Percentiles rank a stretch among this genome's conserved stretches.
These are phyloP conservation scores for Leucocoprinus leucothites DNA, from an alignment of 768 basidiomycete genomes.

Conservation along the genomic window DNA sequence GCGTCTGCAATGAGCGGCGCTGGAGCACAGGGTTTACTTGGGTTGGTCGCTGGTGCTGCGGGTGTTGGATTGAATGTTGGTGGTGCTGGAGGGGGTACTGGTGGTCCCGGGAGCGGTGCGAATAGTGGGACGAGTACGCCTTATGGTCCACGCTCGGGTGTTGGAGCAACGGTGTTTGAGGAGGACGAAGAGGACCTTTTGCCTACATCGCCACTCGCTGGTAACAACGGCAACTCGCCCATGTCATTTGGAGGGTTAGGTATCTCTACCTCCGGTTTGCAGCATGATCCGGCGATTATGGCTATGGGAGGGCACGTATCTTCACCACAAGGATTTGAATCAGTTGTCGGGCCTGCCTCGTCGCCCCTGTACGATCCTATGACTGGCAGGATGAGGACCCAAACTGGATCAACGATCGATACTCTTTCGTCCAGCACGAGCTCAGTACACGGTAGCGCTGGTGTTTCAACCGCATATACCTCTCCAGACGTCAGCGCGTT, in stretches of 20 bases:
- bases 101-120: constrained; percentile 39
- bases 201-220: no score
- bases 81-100: neutral
- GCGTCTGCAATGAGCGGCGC: constrained; percentile 11
- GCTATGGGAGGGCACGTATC: constrained; percentile 28
- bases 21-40: neutral
- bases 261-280: constrained; percentile 7
- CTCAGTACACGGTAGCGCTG: constrained; percentile 27
- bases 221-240: no score
- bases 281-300: constrained; percentile 12
- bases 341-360: constrained; percentile 14
- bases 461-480: constrained; percentile 48
- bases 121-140: constrained; percentile 72
- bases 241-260: neutral
- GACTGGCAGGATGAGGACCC: constrained; percentile 44
- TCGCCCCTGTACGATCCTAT: neutral
- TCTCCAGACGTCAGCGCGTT: constrained; percentile 49
- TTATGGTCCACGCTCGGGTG: constrained; percentile 51
- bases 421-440: constrained; percentile 29
- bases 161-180: constrained; percentile 49
- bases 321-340: constrained; percentile 35
- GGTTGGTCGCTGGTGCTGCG: constrained; percentile 15
- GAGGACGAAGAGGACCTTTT: constrained; percentile 72
- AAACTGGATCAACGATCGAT: constrained; percentile 44
- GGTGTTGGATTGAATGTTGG: neutral